Base-by-base conservation (phyloP, 371 early-diverging fungal species). In the Coemansia sp. region DNA sequence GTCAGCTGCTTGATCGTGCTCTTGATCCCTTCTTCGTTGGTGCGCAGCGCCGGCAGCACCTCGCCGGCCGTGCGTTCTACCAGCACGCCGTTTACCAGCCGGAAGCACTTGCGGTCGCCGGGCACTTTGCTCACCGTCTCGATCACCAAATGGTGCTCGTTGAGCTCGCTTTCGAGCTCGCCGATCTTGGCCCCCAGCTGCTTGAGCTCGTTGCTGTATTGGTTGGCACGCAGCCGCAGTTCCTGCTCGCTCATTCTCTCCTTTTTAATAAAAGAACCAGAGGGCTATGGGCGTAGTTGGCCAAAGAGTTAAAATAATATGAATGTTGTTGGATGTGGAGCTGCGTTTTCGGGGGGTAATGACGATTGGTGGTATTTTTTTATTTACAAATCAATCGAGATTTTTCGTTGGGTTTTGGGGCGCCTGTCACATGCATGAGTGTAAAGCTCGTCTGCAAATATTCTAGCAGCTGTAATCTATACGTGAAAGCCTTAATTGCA, bases 61-160 rank as follows among this genome's bases (percentile, higher is more conserved):
- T 97, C 95, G 63, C 85, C 84, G 52, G 95, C 90, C 1, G 94
- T 94, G 40, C 95, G 88, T 76, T 97, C 94, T 14, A 95, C 91
- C 34, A 97, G 78, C 4, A 96, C 94, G 55, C 97, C 98, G 52
- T 93, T 92, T 43, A 97, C 87, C 76, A 96, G 81, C 48, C 96
- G 86, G 80, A 92, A 95, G 74, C 95, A 94, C 80, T 94, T 96
- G 60, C 98, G 87, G 57, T 86, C 88, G 41, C 77, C 82, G 40
- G 89, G 85, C 69, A 95, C 81, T 30, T 93, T 92, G 36, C 83
- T 76, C 63, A 97, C 87, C 12, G 97, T 94, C 57, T 97, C 94
- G 66, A 96, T 88, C 9, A 97, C 98, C 53, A 95, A 86, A 56
- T 92, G 93, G 85, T 97, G 97, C 80, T 97, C 98, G 69, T 95